These are phyloP conservation scores for Erythrophleum fordii DNA, from an alignment of 306 rosid species.

Conservation along the genomic window DNA sequence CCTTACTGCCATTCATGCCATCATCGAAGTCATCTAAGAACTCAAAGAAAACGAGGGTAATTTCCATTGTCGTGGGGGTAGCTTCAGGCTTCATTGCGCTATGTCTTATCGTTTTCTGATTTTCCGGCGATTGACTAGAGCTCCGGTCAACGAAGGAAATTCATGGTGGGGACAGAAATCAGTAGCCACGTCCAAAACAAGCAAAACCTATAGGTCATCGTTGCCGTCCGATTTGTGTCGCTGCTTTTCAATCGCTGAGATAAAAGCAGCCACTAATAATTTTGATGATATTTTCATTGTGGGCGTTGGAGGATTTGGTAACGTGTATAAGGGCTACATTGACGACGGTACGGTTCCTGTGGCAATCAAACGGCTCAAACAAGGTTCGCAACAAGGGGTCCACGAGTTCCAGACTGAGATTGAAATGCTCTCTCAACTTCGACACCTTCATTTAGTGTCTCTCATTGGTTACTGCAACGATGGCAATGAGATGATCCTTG, in stretches of 20 bases:
- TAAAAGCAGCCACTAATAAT: slow-evolving; percentile 32
- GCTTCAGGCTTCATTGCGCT: background rate
- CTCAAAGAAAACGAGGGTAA: no score
- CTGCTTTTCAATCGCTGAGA: slow-evolving; percentile 29
- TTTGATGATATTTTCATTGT: slow-evolving; percentile 3
- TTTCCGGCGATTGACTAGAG: background rate
- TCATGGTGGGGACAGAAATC: no score
- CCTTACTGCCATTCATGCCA: background rate
- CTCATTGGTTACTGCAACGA: background rate
- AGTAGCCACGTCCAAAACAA: no score
- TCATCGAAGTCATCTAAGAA: no score
- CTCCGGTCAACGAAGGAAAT: background rate
- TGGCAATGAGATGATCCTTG: background rate
- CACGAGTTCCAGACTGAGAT: background rate
- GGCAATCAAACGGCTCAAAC: slow-evolving; percentile 29
- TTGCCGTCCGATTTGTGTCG: slow-evolving; percentile 23
- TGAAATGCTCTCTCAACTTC: slow-evolving; percentile 7
- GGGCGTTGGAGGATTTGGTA: slow-evolving; percentile 8
- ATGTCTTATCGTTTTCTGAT: background rate
- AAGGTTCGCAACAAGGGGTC: background rate
- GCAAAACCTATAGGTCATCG: no score
- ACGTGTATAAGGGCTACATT: slow-evolving; percentile 39
- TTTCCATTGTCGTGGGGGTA: background rate
- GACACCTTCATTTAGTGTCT: background rate
- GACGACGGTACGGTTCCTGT: slow-evolving; percentile 2